These are phyloP conservation scores for Acanthamoeba lenticulata DNA, from an alignment of 208 protist genomes.

Conservation along the genomic window DNA sequence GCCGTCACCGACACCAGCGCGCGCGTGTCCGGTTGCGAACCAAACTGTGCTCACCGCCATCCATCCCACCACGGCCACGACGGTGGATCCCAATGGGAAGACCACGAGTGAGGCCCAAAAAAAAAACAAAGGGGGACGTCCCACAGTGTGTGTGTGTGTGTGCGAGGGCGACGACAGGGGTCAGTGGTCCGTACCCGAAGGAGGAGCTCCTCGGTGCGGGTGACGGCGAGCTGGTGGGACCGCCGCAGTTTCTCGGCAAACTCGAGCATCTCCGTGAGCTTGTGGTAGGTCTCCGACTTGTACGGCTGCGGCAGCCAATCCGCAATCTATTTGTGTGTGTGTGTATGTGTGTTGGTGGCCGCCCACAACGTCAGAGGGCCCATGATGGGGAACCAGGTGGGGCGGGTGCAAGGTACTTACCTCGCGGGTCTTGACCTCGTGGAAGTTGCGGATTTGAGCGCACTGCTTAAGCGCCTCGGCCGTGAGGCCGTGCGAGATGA, in stretches of 20 bases:
- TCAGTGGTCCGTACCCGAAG: neutral
- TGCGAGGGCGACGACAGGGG: too few species aligned
- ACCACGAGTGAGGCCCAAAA: too few species aligned
- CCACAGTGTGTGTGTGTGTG: neutral
- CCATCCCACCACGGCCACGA: too few species aligned
- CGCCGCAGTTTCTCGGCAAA: constrained; percentile 38
- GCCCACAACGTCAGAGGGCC: neutral
- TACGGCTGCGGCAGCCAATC: constrained; percentile 54
- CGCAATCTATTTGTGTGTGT: neutral
- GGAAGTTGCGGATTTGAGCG: constrained; percentile 52
- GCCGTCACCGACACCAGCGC: neutral
- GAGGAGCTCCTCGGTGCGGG: constrained; percentile 57
- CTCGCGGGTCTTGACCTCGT: constrained; percentile 33
- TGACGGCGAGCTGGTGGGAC: constrained; percentile 59
- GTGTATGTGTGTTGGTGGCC: neutral
- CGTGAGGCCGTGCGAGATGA: constrained; percentile 20
- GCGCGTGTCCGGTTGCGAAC: neutral
- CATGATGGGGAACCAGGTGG: neutral
- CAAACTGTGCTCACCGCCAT: neutral
- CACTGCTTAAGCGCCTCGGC: constrained; percentile 46
- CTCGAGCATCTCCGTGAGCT: constrained; percentile 42
- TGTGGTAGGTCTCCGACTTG: constrained; percentile 55
- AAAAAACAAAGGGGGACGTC: neutral
- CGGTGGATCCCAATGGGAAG: too few species aligned
- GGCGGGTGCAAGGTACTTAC: neutral